Base-by-base conservation (phyloP, 2,329 filamentous ascomycete genomes). In the Ascochyta pisi region DNA sequence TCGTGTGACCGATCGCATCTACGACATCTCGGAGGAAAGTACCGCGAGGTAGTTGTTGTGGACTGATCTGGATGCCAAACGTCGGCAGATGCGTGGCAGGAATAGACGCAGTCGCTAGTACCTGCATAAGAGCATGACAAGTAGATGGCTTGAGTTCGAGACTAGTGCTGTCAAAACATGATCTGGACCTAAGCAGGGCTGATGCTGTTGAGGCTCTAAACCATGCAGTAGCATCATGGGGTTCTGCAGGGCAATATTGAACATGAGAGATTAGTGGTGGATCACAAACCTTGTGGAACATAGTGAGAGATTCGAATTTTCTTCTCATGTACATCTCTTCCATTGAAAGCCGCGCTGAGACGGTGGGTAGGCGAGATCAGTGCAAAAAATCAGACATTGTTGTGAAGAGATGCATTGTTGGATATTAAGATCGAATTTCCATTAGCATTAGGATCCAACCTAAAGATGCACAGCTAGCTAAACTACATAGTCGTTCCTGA, bases 391-490 rank as follows among this genome's bases (percentile, higher is more conserved):
- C 19, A 23, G 3, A 16, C 22, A 5, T 34, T 12, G n/a, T 6
- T 16, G 33, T 3, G 1, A 6, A 12, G 3, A 34, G n/a, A 16
- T n/a, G 9, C 13, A 24, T 3, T n/a, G 27, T 12, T 27, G 8
- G 47, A n/a, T 7, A n/a, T 26, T 35, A 9, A 31, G 15, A 47
- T 50, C 8, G 6, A 15, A 50, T 47, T 47, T 48, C 38, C 42
- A 56, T 56, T 56, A 51, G 19, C 33, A 51, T 56, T 51, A 51
- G n/a, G 42, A 19, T 42, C 24, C 23, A 38, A 26, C 35, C 47
- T 35, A 39, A 39, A 22, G 12, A 55, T 48, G 42, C 35, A 55
- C 46, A 12, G 27, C 53, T 50, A 55, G 23, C 53, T 51, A 50
- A 42, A n/a, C 38, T 56, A 51, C 31, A 24, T 50, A 50, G 2